These are phyloP conservation scores for Euclidium syriacum DNA, from an alignment of 345 rosid species.

Conservation along the genomic window DNA sequence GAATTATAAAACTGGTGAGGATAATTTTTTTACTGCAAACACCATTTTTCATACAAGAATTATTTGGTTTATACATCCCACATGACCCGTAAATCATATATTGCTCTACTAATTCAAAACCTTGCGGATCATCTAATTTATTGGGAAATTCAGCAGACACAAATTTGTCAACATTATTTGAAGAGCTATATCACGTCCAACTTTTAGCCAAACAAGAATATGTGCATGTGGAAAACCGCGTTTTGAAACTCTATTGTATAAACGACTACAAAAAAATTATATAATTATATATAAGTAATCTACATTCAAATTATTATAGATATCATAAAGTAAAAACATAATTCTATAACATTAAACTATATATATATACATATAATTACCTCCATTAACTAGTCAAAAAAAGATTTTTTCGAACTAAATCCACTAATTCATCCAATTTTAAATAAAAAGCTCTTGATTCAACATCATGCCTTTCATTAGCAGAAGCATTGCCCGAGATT, in stretches of 20 bases:
- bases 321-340: neutral
- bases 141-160: neutral
- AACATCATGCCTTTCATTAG: neutral
- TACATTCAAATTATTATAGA: neutral
- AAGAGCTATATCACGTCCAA: neutral
- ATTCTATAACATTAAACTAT: neutral
- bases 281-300: neutral
- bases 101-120: neutral
- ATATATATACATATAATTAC: no score
- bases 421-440: neutral
- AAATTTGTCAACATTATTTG: neutral
- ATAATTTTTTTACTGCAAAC: neutral
- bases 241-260: neutral
- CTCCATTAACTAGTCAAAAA: neutral
- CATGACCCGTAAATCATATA: neutral
- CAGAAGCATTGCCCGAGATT: neutral
- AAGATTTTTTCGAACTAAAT: neutral
- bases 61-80: neutral
- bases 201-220: neutral
- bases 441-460: neutral
- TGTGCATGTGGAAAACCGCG: neutral
- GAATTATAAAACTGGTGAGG: neutral
- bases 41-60: neutral
- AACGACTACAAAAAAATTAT: neutral
- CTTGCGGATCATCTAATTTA: neutral